These are phyloP conservation scores for Pythium plurisporium DNA, from an alignment of 352 stramenopile genomes.

Conservation along the genomic window DNA sequence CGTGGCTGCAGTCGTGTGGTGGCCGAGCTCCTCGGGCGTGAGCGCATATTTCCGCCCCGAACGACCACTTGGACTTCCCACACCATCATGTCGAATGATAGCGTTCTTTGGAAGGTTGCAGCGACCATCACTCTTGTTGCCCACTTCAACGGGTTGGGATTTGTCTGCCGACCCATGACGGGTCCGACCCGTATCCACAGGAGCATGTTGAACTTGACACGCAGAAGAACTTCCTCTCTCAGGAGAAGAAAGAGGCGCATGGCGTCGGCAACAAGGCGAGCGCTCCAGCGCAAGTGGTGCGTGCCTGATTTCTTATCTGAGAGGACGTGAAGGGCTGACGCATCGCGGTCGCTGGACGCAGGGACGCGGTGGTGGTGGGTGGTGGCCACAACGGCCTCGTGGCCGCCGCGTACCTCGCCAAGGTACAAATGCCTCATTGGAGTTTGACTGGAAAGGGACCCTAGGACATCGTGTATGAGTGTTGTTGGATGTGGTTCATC, in stretches of 20 bases:
- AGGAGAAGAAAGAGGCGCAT: background rate
- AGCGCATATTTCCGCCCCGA: conserved; percentile 4
- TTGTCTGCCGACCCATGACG: conserved; percentile 3
- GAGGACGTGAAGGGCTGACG: background rate
- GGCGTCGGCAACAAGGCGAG: background rate
- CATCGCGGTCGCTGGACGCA: conserved; percentile 15
- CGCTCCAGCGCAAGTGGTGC: conserved; percentile 22
- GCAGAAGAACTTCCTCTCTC: too few species aligned
- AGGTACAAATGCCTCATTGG: too few species aligned
- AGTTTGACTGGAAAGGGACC: too few species aligned
- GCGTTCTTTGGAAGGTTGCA: background rate
- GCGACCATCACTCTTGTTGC: conserved; percentile 18
- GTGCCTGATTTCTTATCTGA: background rate
- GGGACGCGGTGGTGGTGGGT: conserved; percentile 86
- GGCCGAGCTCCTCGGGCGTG: background rate
- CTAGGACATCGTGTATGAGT: background rate
- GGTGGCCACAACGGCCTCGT: conserved; percentile 89
- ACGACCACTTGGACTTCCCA: conserved; percentile 24
- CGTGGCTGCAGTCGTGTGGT: too few species aligned
- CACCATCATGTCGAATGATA: conserved; percentile 8
- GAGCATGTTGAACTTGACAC: conserved; percentile 22
- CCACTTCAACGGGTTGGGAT: conserved; percentile 22
- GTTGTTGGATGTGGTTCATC: too few species aligned
- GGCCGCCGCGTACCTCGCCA: conserved; percentile 85
- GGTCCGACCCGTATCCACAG: conserved; percentile 3